These are phyloP conservation scores for Dysphania ambrosioides DNA, from an alignment of 148 eudicot genomes.

Conservation along the genomic window DNA sequence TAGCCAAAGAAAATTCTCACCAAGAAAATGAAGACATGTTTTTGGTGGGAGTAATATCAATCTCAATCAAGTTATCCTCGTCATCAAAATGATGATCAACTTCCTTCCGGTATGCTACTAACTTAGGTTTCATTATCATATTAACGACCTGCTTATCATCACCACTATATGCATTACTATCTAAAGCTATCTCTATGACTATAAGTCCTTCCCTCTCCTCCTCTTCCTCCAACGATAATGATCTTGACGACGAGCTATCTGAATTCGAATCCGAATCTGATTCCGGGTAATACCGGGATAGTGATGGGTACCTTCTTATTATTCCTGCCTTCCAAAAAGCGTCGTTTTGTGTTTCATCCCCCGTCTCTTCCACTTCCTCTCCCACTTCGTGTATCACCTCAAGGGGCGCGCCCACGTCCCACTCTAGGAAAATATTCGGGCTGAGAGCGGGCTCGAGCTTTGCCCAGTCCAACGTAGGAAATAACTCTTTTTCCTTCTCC, in stretches of 20 bases:
- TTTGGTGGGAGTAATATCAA: conserved; percentile 47
- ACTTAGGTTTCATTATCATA: conserved; percentile 18
- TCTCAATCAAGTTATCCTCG: conserved; percentile 77
- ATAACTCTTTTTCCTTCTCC: neutral
- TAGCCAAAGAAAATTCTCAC: too few relatives aligned
- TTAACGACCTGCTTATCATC: neutral
- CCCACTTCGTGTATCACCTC: conserved; percentile 69
- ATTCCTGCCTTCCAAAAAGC: neutral
- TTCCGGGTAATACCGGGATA: conserved; percentile 62
- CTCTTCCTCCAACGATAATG: conserved; percentile 44
- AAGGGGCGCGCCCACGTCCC: conserved; percentile 69
- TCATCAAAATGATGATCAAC: conserved; percentile 33
- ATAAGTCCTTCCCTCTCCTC: conserved; percentile 57
- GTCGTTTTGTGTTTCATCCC: conserved; percentile 19
- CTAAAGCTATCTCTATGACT: conserved; percentile 66
- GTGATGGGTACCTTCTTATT: conserved; percentile 43
- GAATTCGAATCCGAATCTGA: conserved; percentile 40
- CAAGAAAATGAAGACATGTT: neutral
- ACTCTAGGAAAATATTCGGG: conserved; percentile 29
- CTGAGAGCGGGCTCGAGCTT: neutral
- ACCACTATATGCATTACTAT: conserved; percentile 2
- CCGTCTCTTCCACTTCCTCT: conserved; percentile 51
- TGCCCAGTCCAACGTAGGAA: neutral
- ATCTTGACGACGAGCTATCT: conserved; percentile 16
- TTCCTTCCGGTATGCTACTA: neutral